These are phyloP conservation scores for Erysimum cheiranthoides DNA, from an alignment of 345 rosid species.

Conservation along the genomic window DNA sequence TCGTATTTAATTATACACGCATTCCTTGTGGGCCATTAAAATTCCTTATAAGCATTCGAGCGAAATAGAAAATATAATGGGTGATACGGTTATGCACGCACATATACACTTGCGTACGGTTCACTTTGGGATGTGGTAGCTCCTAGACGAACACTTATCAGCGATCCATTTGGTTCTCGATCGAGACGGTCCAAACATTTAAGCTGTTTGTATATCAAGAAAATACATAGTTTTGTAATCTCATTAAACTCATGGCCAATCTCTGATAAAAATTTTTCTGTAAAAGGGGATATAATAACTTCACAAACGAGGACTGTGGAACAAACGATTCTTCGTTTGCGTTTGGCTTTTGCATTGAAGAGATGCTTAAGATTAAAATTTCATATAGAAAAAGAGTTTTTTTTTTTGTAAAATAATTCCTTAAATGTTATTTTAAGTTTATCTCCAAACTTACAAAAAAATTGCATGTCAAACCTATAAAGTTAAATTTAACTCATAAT, in stretches of 20 bases:
- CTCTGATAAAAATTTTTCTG: not conserved
- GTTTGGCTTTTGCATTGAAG: not conserved
- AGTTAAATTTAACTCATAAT: no score
- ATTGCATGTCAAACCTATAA: no score
- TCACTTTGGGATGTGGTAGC: constrained; percentile 34
- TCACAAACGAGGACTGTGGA: not conserved
- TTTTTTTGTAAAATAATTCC: no score
- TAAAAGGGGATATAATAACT: not conserved
- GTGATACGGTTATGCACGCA: constrained; percentile 10
- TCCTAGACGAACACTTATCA: constrained; percentile 28
- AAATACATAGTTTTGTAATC: not conserved
- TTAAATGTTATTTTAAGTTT: no score
- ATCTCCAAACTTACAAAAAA: no score
- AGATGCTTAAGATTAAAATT: no score
- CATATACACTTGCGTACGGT: constrained; percentile 30
- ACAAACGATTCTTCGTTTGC: not conserved
- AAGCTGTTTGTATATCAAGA: not conserved
- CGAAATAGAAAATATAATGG: constrained; percentile 5
- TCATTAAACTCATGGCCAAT: not conserved
- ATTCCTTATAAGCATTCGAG: constrained; percentile 32
- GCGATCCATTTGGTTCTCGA: constrained; percentile 13
- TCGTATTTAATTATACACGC: constrained; percentile 39
- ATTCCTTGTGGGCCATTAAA: constrained; percentile 43
- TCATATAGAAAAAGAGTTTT: no score
- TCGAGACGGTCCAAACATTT: constrained; percentile 1